Evolutionary conservation across 2,329 filamentous ascomycete genomes (phyloP), one percentile per base, ranked within the genome.

Genomic region (Penicillium sp.): DNA sequence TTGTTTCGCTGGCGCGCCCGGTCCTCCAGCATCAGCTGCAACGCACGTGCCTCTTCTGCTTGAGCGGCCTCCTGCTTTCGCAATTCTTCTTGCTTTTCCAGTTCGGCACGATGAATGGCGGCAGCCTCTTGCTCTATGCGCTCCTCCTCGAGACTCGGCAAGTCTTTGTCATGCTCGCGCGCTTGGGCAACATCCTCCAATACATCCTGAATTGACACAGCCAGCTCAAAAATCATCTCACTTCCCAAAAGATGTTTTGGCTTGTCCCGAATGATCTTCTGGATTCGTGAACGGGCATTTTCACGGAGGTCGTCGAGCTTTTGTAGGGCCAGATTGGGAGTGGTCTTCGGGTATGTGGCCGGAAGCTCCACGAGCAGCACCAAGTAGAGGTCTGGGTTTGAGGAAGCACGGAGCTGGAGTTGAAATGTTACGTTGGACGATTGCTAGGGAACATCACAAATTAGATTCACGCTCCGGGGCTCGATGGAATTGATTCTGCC

Each of bases 91-190:
- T 73, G 69, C 55, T 70, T 69, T 52, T 73, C 67, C 45, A 70
- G 70, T 53, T 76, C 76, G 43, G 73, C 76, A 57, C 76, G 68
- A 48, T 74, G 70, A 46, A 81, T 81, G 27, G 87, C 75, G 25
- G 80, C 81, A 24, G 85, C 85, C 69, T 94, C 88, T 53, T 95
- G 88, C 11, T 83, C 83, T 27, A 86, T 89, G 35, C 90, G 82
- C 67, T 97, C 90, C 60, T 94, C 89, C 61, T 95, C 89, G 5
- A 97, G 75, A 29, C 89, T 95, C 1, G 89, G 90, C 12, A 95
- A 73, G 52, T 89, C 80, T 47, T 83, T 80, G 29, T 88, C 86
- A 47, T 84, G 81, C 41, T 86, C 84, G 57, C 86, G 86, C 27
- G 84, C 82, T 55, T 84, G 77, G 1, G 89, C 87, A n/a, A 88